Percentiles rank a stretch among this genome's conserved stretches.
Conservation (phyloP, 1,284 basidiomycete genomes). For the Stygiomarasmius scandens region DNA sequence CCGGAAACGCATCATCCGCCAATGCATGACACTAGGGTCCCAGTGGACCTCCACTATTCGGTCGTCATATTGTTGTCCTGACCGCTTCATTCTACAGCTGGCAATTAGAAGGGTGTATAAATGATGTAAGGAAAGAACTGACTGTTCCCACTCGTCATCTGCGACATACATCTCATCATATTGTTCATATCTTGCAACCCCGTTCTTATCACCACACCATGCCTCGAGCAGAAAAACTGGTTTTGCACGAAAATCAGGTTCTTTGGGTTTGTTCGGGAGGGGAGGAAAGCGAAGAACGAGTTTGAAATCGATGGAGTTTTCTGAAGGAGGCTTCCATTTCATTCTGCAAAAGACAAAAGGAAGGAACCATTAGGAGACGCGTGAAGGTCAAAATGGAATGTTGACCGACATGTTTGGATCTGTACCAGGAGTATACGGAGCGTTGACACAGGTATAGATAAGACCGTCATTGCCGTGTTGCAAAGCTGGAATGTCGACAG, state of each 20-base stretch:
- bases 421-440: constrained; percentile 88
- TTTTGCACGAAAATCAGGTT: constrained; percentile 84
- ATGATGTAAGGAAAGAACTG: constrained; percentile 31
- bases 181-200: constrained; percentile 69
- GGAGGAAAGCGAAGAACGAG: constrained; percentile 92
- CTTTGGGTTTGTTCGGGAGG: constrained; percentile 45
- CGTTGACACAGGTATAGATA: constrained; percentile 92
- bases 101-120: constrained; percentile 9
- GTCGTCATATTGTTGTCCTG: constrained; percentile 89
- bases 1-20: constrained; percentile 90
- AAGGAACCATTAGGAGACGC: constrained; percentile 8
- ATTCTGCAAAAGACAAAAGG: constrained; percentile 54
- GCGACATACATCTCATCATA: constrained; percentile 88
- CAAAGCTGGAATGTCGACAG: constrained; percentile 82
- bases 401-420: constrained; percentile 84
- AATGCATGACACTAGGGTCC: constrained; percentile 68
- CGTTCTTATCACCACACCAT: constrained; percentile 72
- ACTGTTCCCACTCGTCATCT: constrained; percentile 94
- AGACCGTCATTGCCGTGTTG: constrained; percentile 96
- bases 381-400: constrained; percentile 8
- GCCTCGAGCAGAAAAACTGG: constrained; percentile 85
- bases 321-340: constrained; percentile 99
- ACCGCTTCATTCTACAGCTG: constrained; percentile 74
- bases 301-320: constrained; percentile 98
- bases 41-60: constrained; percentile 94